Evolutionary conservation across 495 filamentous ascomycete species (phyloP).

Genomic region (Xylaria bambusicola): DNA sequence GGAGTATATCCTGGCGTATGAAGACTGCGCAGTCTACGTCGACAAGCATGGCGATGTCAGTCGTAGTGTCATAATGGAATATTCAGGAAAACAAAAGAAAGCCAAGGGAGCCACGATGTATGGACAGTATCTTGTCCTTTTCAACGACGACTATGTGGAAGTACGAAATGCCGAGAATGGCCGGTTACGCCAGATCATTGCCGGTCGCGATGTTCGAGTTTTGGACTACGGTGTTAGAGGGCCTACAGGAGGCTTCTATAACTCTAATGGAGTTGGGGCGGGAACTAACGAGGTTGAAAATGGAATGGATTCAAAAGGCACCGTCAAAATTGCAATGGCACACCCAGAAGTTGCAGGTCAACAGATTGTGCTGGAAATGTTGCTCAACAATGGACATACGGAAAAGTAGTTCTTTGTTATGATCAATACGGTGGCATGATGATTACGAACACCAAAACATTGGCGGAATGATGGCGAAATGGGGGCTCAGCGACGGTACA

Average conservation of each 20-base stretch:
- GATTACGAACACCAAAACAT: not conserved
- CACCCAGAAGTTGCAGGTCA: slow-evolving; percentile 80
- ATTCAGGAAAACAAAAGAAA: slow-evolving; percentile 84
- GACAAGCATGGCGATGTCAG: slow-evolving; percentile 97
- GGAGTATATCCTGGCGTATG: slow-evolving; percentile 92
- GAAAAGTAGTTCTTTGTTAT: slow-evolving; percentile 53
- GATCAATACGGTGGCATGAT: slow-evolving; percentile 3
- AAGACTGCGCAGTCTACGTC: slow-evolving; percentile 94
- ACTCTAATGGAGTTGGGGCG: slow-evolving; percentile 18
- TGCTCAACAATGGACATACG: slow-evolving; percentile 91
- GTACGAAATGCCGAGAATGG: slow-evolving; percentile 97
- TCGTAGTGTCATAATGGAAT: slow-evolving; percentile 92
- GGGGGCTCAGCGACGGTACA: not conserved
- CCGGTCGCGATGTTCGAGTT: slow-evolving; percentile 81
- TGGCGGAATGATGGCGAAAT: not conserved
- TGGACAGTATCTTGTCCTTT: slow-evolving; percentile 77
- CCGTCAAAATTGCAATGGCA: slow-evolving; percentile 92
- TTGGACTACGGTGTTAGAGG: slow-evolving; percentile 80
- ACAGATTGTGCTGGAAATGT: slow-evolving; percentile 87
- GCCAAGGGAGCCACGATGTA: slow-evolving; percentile 75
- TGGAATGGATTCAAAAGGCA: slow-evolving; percentile 52
- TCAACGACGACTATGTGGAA: slow-evolving; percentile 90
- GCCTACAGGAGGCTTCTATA: slow-evolving; percentile 45
- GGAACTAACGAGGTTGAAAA: slow-evolving; percentile 23
- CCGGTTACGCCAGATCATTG: slow-evolving; percentile 87